Evolutionary conservation across 2,329 filamentous ascomycete genomes (phyloP).

Genomic region (Cercospora sp.): DNA sequence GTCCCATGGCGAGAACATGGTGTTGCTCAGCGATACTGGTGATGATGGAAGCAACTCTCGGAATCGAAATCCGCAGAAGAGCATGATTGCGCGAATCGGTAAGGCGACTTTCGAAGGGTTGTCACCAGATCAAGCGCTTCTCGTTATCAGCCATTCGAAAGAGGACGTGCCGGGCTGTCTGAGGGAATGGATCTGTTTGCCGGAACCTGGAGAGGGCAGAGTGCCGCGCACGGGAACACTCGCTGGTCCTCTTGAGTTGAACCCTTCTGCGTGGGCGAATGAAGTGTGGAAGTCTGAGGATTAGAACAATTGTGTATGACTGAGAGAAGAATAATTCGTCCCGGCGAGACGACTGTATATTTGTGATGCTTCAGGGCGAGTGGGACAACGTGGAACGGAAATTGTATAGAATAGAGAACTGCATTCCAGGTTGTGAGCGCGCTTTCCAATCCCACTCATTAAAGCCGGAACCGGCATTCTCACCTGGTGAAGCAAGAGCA

Average conservation of each 20-base stretch:
- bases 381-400: neutral
- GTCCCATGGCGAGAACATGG: conserved; percentile 45
- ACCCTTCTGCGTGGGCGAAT: conserved; percentile 32
- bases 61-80: conserved; percentile 21
- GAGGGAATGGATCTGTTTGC: conserved; percentile 81
- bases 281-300: conserved; percentile 32
- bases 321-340: neutral
- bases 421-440: neutral
- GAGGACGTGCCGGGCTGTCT: conserved; percentile 87
- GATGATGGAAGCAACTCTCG: neutral
- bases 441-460: too few species aligned
- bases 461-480: neutral
- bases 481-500: neutral
- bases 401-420: neutral
- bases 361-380: neutral
- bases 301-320: neutral
- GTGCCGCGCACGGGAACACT: conserved; percentile 65
- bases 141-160: conserved; percentile 88
- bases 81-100: conserved; percentile 43
- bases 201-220: conserved; percentile 66
- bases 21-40: neutral
- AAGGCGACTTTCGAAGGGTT: conserved; percentile 62
- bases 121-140: conserved; percentile 70
- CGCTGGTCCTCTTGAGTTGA: conserved; percentile 38
- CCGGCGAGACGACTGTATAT: neutral